Percentiles rank a stretch among this genome's conserved stretches.
phyloP scores from a whole-genome alignment of 2,329 filamentous ascomycete genomes.

The Penicillium sp. region DNA sequence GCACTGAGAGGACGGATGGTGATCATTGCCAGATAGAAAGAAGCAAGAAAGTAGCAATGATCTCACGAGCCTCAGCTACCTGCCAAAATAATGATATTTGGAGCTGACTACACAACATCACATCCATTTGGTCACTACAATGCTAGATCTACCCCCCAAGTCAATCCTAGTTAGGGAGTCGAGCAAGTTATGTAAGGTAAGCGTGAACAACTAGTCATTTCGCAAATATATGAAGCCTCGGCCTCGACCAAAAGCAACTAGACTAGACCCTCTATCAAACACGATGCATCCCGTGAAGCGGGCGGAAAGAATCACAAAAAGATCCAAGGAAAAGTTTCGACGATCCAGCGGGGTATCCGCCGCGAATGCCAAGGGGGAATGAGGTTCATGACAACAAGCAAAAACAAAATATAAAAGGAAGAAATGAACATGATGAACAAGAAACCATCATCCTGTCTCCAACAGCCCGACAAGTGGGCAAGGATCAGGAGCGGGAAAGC shows the following conservation, averaged over 20 bases:
- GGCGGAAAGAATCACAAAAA: slow-evolving; percentile 3
- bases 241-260: slow-evolving; percentile 2
- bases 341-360: slow-evolving; percentile 6
- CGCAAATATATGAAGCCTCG: neutral
- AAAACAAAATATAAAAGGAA: slow-evolving; percentile 6
- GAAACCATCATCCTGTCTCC: slow-evolving; percentile 22
- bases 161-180: too few relatives aligned
- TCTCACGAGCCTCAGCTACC: neutral
- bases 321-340: slow-evolving; percentile 11
- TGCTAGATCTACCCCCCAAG: neutral
- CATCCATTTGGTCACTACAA: neutral
- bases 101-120: neutral
- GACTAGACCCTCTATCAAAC: slow-evolving; percentile 17
- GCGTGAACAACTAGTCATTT: slow-evolving; percentile 2
- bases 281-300: slow-evolving; percentile 6
- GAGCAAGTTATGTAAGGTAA: neutral
- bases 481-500: slow-evolving; percentile 7
- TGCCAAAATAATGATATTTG: neutral
- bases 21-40: neutral
- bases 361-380: slow-evolving; percentile 15
- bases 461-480: slow-evolving; percentile 11
- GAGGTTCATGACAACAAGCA: slow-evolving; percentile 22
- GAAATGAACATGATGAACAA: slow-evolving; percentile 7
- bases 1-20: slow-evolving; percentile 7
- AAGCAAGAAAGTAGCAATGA: neutral